Evolutionary conservation across 1,284 basidiomycete genomes (phyloP), one percentile per base, ranked within the genome.

Genomic region (Microbotryum silenes-acaulis): DNA sequence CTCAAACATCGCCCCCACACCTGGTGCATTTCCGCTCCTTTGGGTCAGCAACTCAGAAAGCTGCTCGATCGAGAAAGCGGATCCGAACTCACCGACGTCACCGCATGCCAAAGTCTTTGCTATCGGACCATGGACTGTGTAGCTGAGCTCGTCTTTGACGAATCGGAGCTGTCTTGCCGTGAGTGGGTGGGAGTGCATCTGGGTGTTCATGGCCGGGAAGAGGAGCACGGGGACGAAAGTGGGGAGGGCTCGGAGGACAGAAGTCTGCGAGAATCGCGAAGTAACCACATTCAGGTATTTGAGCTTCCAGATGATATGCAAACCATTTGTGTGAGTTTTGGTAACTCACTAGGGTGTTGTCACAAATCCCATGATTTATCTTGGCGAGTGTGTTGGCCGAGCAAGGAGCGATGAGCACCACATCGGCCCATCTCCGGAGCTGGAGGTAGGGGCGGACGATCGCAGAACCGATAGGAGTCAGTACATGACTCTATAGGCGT

Each of bases 191-290:
- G 88, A 82, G 74, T 89, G 97, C 94, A 98, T 97, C 67, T 89
- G 79, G 6, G 93, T 97, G 75, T 98, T 98, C 94, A 97, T 98
- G 0, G 96, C 94, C 4, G 94, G 96, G 72, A 93, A 97, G 37
- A 97, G 76, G 70, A 87, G 88, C 20, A 89, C 91, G 18, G 68
- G 66, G 18, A 71, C 65, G 59, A 71, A 63, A 3, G 81, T 80
- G 0, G 89, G 86, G 0, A 96, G 79, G 0, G 93, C 94, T 20
- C 94, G 85, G 62, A 98, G 81, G 10, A 97, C 79, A 7, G 89
- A 92, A 2, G 92, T 93, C 91, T 94, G 66, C 0, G 21, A 12
- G 27, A 20, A 59, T 33, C 44, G 42, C 16, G 21, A 10, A 21
- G 50, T 49, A 23, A 50, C 14, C 27, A 31, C 14, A 9, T 33